Conservation (phyloP, 306 rosid species). For the Malus sylvestris region DNA sequence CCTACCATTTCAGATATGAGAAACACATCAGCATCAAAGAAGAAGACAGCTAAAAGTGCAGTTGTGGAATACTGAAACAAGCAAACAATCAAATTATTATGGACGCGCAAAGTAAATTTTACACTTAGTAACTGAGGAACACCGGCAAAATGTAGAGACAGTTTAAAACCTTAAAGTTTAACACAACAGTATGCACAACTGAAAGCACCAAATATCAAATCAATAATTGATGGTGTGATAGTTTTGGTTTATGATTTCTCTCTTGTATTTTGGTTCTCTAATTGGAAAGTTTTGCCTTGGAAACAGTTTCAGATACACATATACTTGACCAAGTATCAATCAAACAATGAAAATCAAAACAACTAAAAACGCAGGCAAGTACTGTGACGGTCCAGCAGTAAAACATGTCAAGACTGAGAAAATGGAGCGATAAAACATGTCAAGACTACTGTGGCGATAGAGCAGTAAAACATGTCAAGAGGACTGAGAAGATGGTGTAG, state of each 20-base stretch:
- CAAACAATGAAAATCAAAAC: not conserved
- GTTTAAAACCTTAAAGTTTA: no score
- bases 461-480: no score
- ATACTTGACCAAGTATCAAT: not conserved
- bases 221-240: not conserved
- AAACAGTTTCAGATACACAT: not conserved
- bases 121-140: not conserved
- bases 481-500: not conserved
- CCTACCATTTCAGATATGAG: conserved; percentile 27
- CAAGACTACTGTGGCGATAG: no score
- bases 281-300: no score
- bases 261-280: not conserved
- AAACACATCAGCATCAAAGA: not conserved
- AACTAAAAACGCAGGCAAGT: no score
- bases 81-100: not conserved
- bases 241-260: not conserved
- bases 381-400: no score
- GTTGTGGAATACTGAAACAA: not conserved
- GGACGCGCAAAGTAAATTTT: no score
- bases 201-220: not conserved
- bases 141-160: not conserved
- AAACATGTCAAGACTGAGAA: not conserved
- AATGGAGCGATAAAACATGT: not conserved
- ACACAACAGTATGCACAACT: no score
- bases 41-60: not conserved